Percentiles rank a stretch among this genome's conserved stretches.
Evolutionary conservation across 352 stramenopile species (phyloP).

Genomic region (Globisporangium apiculatum): DNA sequence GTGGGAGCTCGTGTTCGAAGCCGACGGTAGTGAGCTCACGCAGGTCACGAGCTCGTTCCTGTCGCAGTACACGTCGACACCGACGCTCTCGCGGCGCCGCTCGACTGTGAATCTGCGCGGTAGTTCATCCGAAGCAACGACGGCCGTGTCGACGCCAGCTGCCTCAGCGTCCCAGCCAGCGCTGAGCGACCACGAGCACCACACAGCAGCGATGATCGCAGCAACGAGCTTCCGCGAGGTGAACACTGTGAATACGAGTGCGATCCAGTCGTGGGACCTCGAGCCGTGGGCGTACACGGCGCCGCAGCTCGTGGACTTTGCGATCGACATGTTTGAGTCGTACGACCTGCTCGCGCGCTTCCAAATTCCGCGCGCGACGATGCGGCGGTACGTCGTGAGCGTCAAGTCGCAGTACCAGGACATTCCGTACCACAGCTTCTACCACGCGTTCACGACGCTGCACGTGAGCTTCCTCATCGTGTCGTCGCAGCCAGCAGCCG

Average conservation of each 20-base stretch:
- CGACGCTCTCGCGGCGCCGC: constrained; percentile 20
- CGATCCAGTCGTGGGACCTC: constrained; percentile 41
- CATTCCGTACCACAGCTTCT: constrained; percentile 84
- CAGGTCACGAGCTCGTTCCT: constrained; percentile 64
- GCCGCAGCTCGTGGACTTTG: constrained; percentile 56
- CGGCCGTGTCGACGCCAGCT: constrained; percentile 4
- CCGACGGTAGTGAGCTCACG: constrained; percentile 31
- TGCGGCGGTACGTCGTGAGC: constrained; percentile 58
- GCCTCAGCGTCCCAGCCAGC: neutral
- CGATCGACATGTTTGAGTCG: constrained; percentile 67
- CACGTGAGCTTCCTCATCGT: constrained; percentile 78
- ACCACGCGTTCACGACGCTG: constrained; percentile 76
- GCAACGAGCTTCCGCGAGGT: constrained; percentile 22
- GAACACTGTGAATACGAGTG: neutral
- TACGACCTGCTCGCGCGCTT: constrained; percentile 62
- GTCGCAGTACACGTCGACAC: constrained; percentile 65
- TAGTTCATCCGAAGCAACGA: constrained; percentile 13
- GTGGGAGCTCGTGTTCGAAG: constrained; percentile 71
- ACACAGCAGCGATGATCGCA: constrained; percentile 28
- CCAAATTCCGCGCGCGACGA: constrained; percentile 38
- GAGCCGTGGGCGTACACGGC: constrained; percentile 55
- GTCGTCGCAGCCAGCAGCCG: constrained; percentile 24
- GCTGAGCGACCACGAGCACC: constrained; percentile 21
- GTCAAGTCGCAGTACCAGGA: constrained; percentile 74
- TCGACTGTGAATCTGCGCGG: constrained; percentile 14